Evolutionary conservation across 2,329 filamentous ascomycete genomes (phyloP).

Genomic region (Ophiostoma ulmi): DNA sequence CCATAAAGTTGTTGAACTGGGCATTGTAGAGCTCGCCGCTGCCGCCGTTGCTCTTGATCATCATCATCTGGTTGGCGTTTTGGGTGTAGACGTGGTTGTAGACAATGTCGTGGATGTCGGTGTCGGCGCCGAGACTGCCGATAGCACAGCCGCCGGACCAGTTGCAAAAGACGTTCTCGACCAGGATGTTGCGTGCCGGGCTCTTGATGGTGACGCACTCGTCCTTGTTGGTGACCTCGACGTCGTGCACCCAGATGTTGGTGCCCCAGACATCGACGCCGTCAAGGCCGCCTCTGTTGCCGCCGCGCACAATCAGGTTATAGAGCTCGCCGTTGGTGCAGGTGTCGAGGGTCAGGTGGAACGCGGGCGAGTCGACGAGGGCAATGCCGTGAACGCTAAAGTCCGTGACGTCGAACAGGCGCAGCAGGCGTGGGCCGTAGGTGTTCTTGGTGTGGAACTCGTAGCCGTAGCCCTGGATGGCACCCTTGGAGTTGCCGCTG

Average conservation of each 20-base stretch:
- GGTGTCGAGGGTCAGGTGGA: constrained; percentile 31
- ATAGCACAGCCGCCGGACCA: constrained; percentile 55
- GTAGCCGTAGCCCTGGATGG: constrained; percentile 48
- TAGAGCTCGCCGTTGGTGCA: constrained; percentile 48
- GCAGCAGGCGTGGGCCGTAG: constrained; percentile 43
- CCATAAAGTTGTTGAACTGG: constrained; percentile 54
- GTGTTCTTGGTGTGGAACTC: constrained; percentile 38
- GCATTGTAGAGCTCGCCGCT: constrained; percentile 48
- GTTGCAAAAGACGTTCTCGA: constrained; percentile 59
- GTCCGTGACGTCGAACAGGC: constrained; percentile 40
- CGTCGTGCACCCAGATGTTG: constrained; percentile 55
- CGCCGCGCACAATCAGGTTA: constrained; percentile 50
- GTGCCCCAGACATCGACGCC: constrained; percentile 51
- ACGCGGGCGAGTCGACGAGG: constrained; percentile 39
- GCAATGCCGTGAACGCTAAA: constrained; percentile 47
- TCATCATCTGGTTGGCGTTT: constrained; percentile 58
- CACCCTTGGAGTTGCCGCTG: constrained; percentile 40
- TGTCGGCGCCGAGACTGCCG: constrained; percentile 45
- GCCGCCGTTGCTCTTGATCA: constrained; percentile 58
- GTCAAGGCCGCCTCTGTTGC: constrained; percentile 48
- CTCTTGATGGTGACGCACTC: constrained; percentile 43
- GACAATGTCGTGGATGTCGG: constrained; percentile 46
- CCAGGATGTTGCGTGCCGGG: constrained; percentile 48
- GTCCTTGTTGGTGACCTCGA: constrained; percentile 58
- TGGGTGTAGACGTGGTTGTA: constrained; percentile 56